Evolutionary conservation across 169 alveolate genomes (phyloP), one percentile per base, ranked within the genome.

Genomic region (Eimeria zaria): DNA sequence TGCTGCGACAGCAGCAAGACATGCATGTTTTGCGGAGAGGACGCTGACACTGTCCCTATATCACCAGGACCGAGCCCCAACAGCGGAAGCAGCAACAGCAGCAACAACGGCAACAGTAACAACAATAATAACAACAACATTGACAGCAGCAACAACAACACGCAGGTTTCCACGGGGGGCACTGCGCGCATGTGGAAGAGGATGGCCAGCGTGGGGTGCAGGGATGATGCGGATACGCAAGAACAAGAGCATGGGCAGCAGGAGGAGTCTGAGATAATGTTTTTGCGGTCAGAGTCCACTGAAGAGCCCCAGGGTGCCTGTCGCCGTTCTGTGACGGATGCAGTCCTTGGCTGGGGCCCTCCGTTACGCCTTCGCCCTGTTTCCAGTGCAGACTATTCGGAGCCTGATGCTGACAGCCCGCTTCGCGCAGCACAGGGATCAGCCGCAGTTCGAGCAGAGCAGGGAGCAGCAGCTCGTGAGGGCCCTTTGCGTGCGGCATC

Each of bases 331-430:
- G 80, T 85, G 62, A 85, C 93, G n/a, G 93, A 85, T 67, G 93
- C 93, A 58, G 81, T 85, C 36, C 93, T 85, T 24, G 93, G 93
- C 27, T 85, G 93, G 93, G 93, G 93, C 39, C 93, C 93, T 14
- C 93, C 93, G 22, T 62, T 85, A 46, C 93, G 76, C 64, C 80
- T 85, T 24, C 81, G 93, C 27, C 81, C 93, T 39, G 51, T 62
- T 46, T 85, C 81, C 22, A 60, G 81, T 58, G 44, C 80, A 62
- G 81, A 85, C n/a, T 85, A 85, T 62, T 20, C 81, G 12, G 93
- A 55, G 44, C 33, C 36, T 8, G 80, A 20, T 44, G 60, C 46
- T 22, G 81, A 55, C 30, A 36, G 60, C 78, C 39, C 33, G 2
- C 30, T n/a, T 14, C 80, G 30, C 11, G 41, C 80, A 36, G 62